Base-by-base conservation (phyloP, 2,329 filamentous ascomycete genomes). In the Monilinia fructicola region DNA sequence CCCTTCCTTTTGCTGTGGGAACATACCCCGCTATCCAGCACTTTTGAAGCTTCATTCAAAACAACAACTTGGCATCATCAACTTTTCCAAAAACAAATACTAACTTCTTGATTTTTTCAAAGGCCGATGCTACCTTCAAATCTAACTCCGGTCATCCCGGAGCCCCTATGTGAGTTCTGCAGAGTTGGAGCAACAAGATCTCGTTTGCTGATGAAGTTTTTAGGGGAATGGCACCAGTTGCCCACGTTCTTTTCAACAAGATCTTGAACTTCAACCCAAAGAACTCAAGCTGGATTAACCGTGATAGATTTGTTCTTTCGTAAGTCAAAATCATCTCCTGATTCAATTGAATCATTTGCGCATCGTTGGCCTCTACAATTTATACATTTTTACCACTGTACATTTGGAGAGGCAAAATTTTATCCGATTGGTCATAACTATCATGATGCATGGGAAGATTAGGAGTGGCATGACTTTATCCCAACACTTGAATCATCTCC, bases 261-360 rank as follows among this genome's bases (percentile, higher is more conserved):
- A 96, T 97, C 86, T 92, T 99, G 92, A 96, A 83, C 80, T 99
- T 97, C 87, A 99, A 98, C 90, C 95, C 95, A 77, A 96, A 97
- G 90, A 97, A 97, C 87, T 92, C 95, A 75, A 85, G 92, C 72
- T 99, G 93, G 93, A 77, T 95, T 76, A 98, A 98, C 88, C 90
- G 95, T 78, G 95, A 99, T 83, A 91, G 95, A 80, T 99, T 99
- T 78, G 93, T 99, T 70, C 93, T 99, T 79, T 99, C 95, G 93
- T 97, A 87, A 87, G 93, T 90, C 2, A 21, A 18, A 48, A 21
- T 26, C 11, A 18, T 40, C 42, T 65, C 11, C 31, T 23, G 23
- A 11, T 31, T 4, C 5, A 12, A 26, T 54, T 65, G 63, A 44
- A 4, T 38, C 3, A 14, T 11, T 3, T 60, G 28, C 53, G 23